A percentile compares a stretch with the other conserved stretches of the same genome.
These are phyloP conservation scores for Beauveria brongniartii DNA, from an alignment of 2,329 filamentous ascomycete genomes.

Conservation along the genomic window DNA sequence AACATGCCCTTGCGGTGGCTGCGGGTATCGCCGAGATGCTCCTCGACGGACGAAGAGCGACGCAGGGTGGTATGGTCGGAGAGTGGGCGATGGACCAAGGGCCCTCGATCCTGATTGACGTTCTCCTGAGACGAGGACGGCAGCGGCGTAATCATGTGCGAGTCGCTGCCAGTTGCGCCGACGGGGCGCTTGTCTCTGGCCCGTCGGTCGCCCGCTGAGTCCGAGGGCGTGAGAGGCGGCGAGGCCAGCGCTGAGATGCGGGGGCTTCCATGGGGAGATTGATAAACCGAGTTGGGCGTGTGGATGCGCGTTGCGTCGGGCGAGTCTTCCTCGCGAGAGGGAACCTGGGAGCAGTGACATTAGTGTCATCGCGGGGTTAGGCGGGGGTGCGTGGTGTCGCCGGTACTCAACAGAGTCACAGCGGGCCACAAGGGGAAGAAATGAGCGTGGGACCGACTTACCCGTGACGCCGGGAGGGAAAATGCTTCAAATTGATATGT, in stretches of 20 bases:
- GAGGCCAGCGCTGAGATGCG: slow-evolving; percentile 68
- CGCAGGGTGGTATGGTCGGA: slow-evolving; percentile 35
- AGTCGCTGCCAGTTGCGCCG: slow-evolving; percentile 30
- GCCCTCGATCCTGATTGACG: slow-evolving; percentile 32
- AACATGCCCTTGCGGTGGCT: slow-evolving; percentile 49
- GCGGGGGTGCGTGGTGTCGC: background rate
- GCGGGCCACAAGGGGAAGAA: background rate
- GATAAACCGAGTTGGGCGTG: slow-evolving; percentile 56
- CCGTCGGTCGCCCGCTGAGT: slow-evolving; percentile 37
- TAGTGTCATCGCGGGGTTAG: background rate
- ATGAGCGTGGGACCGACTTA: slow-evolving; percentile 39
- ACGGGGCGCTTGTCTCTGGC: slow-evolving; percentile 27
- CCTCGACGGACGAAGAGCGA: slow-evolving; percentile 33
- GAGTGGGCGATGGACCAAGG: slow-evolving; percentile 32
- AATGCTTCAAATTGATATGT: slow-evolving; percentile 87
- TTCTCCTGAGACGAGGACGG: slow-evolving; percentile 50
- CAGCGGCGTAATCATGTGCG: slow-evolving; percentile 59
- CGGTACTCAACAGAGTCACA: background rate
- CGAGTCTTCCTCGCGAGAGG: slow-evolving; percentile 52
- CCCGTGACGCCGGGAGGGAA: slow-evolving; percentile 76
- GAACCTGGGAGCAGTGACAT: slow-evolving; percentile 34
- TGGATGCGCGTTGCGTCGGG: slow-evolving; percentile 54
- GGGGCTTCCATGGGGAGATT: slow-evolving; percentile 61
- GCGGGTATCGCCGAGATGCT: slow-evolving; percentile 23
- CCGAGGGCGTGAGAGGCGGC: slow-evolving; percentile 81